Percentiles rank a stretch among this genome's conserved stretches.
phyloP scores from a whole-genome alignment of 2,329 filamentous ascomycete genomes.

The Penicillium sp. region DNA sequence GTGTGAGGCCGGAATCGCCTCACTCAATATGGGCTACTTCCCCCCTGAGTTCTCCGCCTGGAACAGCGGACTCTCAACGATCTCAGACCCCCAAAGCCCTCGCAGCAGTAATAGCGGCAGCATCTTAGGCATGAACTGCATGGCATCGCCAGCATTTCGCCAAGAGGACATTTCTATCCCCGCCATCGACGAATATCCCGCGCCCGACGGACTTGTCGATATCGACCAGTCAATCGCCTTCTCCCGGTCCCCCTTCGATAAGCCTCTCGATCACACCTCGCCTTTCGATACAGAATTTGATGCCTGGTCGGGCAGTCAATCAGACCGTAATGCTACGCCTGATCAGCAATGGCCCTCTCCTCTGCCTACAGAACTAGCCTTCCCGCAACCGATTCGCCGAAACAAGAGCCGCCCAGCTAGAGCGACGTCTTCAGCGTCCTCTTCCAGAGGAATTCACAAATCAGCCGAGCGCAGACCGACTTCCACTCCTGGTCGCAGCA shows the following conservation, averaged over 20 bases:
- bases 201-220: conserved; percentile 11
- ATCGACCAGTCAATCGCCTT: conserved; percentile 11
- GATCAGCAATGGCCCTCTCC: conserved; percentile 14
- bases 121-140: conserved; percentile 15
- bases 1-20: conserved; percentile 3
- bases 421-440: background rate
- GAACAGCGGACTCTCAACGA: conserved; percentile 23
- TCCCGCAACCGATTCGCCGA: conserved; percentile 2
- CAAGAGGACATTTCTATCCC: conserved; percentile 19
- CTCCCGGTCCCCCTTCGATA: conserved; percentile 4
- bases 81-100: conserved; percentile 27
- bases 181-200: conserved; percentile 16
- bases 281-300: conserved; percentile 11
- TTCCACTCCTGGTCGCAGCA: conserved; percentile 9
- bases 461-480: conserved; percentile 5
- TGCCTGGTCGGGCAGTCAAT: conserved; percentile 11
- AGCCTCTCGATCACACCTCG: conserved; percentile 8
- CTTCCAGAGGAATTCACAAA: conserved; percentile 11
- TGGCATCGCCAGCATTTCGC: conserved; percentile 19
- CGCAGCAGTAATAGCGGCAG: conserved; percentile 13
- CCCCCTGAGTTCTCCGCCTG: conserved; percentile 12
- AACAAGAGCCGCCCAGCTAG: conserved; percentile 4
- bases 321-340: conserved; percentile 14
- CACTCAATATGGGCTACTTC: conserved; percentile 5
- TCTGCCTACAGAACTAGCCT: background rate